These are phyloP conservation scores for Yarrowia sp. DNA, from an alignment of 805 yeast species.

Conservation along the genomic window DNA sequence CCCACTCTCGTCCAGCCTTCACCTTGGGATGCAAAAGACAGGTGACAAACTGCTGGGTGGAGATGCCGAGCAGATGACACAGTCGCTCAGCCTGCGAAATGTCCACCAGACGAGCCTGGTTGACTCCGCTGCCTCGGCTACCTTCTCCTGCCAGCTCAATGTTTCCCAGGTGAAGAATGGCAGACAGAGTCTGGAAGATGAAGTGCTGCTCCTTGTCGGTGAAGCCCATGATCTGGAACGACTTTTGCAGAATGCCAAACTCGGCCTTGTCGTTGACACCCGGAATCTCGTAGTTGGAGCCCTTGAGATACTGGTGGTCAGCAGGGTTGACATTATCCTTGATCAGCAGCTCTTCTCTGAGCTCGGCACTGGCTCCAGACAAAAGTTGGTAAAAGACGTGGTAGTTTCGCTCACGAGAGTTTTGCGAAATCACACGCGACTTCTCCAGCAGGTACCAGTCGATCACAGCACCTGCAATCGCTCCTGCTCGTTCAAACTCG, in stretches of 20 bases:
- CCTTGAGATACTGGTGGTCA: constrained; percentile 59
- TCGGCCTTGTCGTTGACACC: constrained; percentile 80
- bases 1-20: constrained; percentile 88
- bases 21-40: constrained; percentile 80
- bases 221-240: constrained; percentile 80
- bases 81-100: constrained; percentile 60
- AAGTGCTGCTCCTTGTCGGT: constrained; percentile 59
- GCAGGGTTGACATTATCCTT: constrained; percentile 57
- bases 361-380: constrained; percentile 63
- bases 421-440: constrained; percentile 85
- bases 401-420: constrained; percentile 81
- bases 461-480: constrained; percentile 85
- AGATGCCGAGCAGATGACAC: constrained; percentile 70
- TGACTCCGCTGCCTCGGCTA: constrained; percentile 53
- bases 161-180: constrained; percentile 85
- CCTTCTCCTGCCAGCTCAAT: constrained; percentile 70
- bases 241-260: constrained; percentile 64
- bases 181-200: constrained; percentile 72
- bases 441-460: constrained; percentile 95
- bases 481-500: constrained; percentile 68
- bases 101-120: constrained; percentile 74
- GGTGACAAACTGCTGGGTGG: constrained; percentile 59
- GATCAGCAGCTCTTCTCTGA: constrained; percentile 50
- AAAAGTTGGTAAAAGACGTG: constrained; percentile 91
- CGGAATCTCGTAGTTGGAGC: constrained; percentile 63